Percentiles rank a stretch among this genome's conserved stretches.
Evolutionary conservation across 1,284 basidiomycete species (phyloP).

Genomic region (Bjerkandera adusta): DNA sequence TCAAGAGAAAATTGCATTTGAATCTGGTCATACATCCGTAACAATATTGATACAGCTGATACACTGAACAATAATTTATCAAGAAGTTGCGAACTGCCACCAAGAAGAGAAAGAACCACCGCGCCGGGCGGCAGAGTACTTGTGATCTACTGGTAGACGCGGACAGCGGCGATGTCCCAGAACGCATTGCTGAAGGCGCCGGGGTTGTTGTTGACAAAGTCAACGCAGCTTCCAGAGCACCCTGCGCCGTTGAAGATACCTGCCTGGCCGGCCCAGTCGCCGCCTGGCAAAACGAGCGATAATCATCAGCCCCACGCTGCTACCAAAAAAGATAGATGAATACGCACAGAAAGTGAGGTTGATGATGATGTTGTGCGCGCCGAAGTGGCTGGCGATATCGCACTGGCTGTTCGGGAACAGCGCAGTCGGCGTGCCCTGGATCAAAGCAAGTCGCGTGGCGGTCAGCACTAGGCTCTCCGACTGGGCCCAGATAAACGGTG

Average conservation of each 20-base stretch:
- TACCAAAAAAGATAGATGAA: background rate
- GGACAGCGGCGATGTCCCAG: slow-evolving; percentile 36
- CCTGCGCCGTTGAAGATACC: slow-evolving; percentile 37
- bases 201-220: slow-evolving; percentile 37
- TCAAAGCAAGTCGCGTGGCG: too few species aligned
- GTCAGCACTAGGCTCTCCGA: too few species aligned
- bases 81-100: background rate
- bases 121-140: background rate
- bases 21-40: background rate
- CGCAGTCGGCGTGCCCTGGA: slow-evolving; percentile 48
- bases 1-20: background rate
- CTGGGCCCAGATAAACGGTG: background rate
- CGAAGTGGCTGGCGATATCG: slow-evolving; percentile 45
- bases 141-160: slow-evolving; percentile 22
- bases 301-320: background rate
- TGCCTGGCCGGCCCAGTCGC: slow-evolving; percentile 49
- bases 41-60: background rate
- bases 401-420: slow-evolving; percentile 51
- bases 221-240: slow-evolving; percentile 45
- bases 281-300: slow-evolving; percentile 33
- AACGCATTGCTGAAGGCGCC: slow-evolving; percentile 40
- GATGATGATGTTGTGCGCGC: slow-evolving; percentile 54
- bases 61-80: background rate
- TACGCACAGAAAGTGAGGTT: slow-evolving; percentile 45
- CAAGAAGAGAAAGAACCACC: background rate